Conservation (phyloP, 495 filamentous ascomycete species). For the Neurospora intermedia region DNA sequence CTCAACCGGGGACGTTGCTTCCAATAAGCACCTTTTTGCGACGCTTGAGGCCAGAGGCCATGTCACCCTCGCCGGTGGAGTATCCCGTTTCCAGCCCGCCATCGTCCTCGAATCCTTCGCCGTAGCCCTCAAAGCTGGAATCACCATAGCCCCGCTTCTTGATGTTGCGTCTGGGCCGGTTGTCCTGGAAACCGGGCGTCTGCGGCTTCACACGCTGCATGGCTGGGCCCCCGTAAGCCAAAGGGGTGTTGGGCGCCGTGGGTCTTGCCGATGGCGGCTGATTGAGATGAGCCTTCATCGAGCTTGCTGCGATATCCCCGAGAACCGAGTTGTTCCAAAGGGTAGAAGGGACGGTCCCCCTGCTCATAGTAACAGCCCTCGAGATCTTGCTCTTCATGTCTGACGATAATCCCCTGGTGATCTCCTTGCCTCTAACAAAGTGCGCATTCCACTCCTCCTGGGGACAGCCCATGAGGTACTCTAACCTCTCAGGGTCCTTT, state of each 20-base stretch:
- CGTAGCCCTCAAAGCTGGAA: slow-evolving; percentile 47
- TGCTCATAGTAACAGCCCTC: slow-evolving; percentile 39
- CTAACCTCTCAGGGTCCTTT: slow-evolving; percentile 25
- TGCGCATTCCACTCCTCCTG: slow-evolving; percentile 46
- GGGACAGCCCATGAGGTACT: slow-evolving; percentile 37
- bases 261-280: slow-evolving; percentile 27
- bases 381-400: slow-evolving; percentile 21
- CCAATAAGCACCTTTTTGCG: slow-evolving; percentile 44
- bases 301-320: slow-evolving; percentile 33
- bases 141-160: slow-evolving; percentile 46
- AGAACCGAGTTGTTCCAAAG: slow-evolving; percentile 43
- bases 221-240: slow-evolving; percentile 11
- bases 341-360: slow-evolving; percentile 33
- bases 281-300: slow-evolving; percentile 22
- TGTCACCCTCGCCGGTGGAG: slow-evolving; percentile 42
- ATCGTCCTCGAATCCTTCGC: slow-evolving; percentile 42
- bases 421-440: slow-evolving; percentile 43
- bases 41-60: slow-evolving; percentile 35
- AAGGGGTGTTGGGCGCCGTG: slow-evolving; percentile 34
- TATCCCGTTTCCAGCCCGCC: slow-evolving; percentile 34
- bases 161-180: slow-evolving; percentile 30
- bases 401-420: slow-evolving; percentile 38
- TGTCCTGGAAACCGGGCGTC: slow-evolving; percentile 16
- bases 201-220: slow-evolving; percentile 17
- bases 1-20: slow-evolving; percentile 15